Evolutionary conservation across 2,329 filamentous ascomycete species (phyloP), one percentile per base, ranked within the genome.

Genomic region (Fusarium camptoceras): DNA sequence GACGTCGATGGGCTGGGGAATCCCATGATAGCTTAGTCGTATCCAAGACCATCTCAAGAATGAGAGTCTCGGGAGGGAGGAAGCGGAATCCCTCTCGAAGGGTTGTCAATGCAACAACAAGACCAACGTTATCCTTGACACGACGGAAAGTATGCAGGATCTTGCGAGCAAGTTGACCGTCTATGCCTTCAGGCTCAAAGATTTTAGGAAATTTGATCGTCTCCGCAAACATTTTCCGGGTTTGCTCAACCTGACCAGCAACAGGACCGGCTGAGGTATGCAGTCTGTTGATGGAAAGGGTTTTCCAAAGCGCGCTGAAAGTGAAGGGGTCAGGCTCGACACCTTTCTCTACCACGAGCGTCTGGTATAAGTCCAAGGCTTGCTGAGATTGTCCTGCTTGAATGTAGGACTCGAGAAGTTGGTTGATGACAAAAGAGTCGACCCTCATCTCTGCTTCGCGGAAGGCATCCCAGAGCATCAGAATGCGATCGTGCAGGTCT

Each of bases 371-470:
- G 5, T 80, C 76, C 72, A 86, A 83, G 0, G 91, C 87, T 53
- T 86, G 81, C 25, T 80, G 78, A 46, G 85, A 83, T 55, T 88
- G 82, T 53, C 87, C 87, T 61, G 86, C 86, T 64, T 89, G 86
- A 48, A 91, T 84, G 66, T 90, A 86, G 9, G 89, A 88, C 64
- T 89, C 88, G 27, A 96, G 86, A 24, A 94, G 82, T 75, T 94
- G 91, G 78, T 95, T 96, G 84, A 94, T 88, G 81, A 94, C 91
- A 78, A 91, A 92, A 11, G 89, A 88, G 74, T 93, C 91, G 3
- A 91, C 87, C 56, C 82, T 84, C 65, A 95, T 89, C 67, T 90
- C 86, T 16, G 91, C 87, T 46, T 87, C 82, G 16, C 83, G 81
- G 67, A 93, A 89, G 3, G 88, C 87, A 31, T 87, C 83, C 79